These are phyloP conservation scores for Suillus sp. DNA, from an alignment of 768 basidiomycete species.

Conservation along the genomic window DNA sequence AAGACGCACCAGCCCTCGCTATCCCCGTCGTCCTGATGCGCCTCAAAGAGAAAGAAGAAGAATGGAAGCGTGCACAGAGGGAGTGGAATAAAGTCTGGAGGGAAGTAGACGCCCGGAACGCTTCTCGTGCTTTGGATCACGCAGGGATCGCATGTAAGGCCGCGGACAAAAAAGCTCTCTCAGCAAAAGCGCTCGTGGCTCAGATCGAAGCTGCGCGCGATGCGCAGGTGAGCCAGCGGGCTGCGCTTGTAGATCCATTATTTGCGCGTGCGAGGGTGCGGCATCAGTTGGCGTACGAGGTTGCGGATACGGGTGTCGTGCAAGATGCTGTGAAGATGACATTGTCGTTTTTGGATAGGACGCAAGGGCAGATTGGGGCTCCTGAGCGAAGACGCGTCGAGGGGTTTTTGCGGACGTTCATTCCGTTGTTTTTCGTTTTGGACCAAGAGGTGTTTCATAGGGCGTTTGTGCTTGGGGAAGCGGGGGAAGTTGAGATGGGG, in stretches of 20 bases:
- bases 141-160: conserved; percentile 90
- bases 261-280: conserved; percentile 62
- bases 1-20: conserved; percentile 86
- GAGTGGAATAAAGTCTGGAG: conserved; percentile 99
- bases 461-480: conserved; percentile 63
- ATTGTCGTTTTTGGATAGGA: conserved; percentile 89
- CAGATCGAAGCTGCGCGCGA: conserved; percentile 86
- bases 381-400: conserved; percentile 83
- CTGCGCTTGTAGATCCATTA: conserved; percentile 54
- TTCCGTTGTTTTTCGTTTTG: conserved; percentile 77
- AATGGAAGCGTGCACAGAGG: conserved; percentile 95
- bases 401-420: conserved; percentile 71
- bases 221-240: conserved; percentile 77
- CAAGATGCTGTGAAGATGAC: conserved; percentile 89
- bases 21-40: conserved; percentile 89
- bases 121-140: conserved; percentile 90
- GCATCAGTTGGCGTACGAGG: conserved; percentile 78
- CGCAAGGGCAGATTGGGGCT: conserved; percentile 69
- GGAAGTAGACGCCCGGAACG: conserved; percentile 94
- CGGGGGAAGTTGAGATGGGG: conserved; percentile 60
- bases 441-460: conserved; percentile 72
- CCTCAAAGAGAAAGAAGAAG: conserved; percentile 95
- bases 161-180: conserved; percentile 83
- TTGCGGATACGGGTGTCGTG: conserved; percentile 75
- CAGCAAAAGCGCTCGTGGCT: conserved; percentile 72